These are phyloP conservation scores for Trichophyton mentagrophytes DNA, from an alignment of 2,329 filamentous ascomycete species.

Conservation along the genomic window DNA sequence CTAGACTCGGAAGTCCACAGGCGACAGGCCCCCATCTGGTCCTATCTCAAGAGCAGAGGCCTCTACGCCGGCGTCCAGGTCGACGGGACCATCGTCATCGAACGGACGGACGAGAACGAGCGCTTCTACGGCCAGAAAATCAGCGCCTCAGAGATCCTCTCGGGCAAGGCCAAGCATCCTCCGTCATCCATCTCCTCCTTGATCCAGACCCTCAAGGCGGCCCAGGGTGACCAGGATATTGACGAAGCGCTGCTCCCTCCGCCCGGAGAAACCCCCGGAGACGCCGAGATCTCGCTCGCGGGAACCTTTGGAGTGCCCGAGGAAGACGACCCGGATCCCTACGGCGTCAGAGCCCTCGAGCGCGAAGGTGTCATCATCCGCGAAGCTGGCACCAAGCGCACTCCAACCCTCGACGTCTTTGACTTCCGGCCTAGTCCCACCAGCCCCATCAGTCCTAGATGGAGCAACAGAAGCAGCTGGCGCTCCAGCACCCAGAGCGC, in stretches of 20 bases:
- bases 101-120: constrained; percentile 78
- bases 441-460: constrained; percentile 55
- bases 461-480: constrained; percentile 57
- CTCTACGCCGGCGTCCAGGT: constrained; percentile 79
- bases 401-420: constrained; percentile 67
- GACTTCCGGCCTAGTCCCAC: constrained; percentile 65
- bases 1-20: constrained; percentile 58
- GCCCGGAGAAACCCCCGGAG: constrained; percentile 60
- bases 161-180: constrained; percentile 46
- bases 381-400: constrained; percentile 66
- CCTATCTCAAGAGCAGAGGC: constrained; percentile 78
- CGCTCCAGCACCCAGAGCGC: constrained; percentile 55
- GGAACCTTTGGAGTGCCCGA: constrained; percentile 65
- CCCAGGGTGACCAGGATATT: constrained; percentile 68
- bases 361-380: constrained; percentile 79
- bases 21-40: constrained; percentile 60
- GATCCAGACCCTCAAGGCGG: constrained; percentile 73
- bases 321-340: constrained; percentile 75
- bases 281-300: constrained; percentile 46
- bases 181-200: constrained; percentile 47
- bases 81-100: constrained; percentile 75
- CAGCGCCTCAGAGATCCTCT: constrained; percentile 49
- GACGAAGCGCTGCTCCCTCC: constrained; percentile 55
- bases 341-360: constrained; percentile 79
- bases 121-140: constrained; percentile 64